Evolutionary conservation across 257 asterid species (phyloP).

Genomic region (Przewalskia tangutica): DNA sequence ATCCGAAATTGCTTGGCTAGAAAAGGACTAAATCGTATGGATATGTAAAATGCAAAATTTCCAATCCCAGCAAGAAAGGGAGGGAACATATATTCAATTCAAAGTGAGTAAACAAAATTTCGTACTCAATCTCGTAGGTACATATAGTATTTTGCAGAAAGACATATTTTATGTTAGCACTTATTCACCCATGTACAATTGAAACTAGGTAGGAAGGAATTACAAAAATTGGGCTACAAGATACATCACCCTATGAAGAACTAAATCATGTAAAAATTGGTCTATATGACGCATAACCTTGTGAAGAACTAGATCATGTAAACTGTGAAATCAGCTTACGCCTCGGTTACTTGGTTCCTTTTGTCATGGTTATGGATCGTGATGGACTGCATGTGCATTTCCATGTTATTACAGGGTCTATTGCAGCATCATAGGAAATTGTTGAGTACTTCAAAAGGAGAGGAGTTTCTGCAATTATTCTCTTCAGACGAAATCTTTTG

Average conservation of each 20-base stretch:
- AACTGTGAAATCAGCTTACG: not conserved
- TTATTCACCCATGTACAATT: not conserved
- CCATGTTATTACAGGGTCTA: conserved; percentile 53
- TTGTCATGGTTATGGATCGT: not conserved
- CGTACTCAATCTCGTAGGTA: not conserved
- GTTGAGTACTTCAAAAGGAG: conserved; percentile 59
- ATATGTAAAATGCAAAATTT: not conserved
- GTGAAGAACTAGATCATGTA: not conserved
- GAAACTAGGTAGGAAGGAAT: not conserved
- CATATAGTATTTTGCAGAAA: not conserved
- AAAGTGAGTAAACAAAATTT: not conserved
- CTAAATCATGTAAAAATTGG: not conserved
- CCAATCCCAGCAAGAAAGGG: not conserved
- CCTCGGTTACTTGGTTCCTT: not conserved
- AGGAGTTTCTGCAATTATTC: conserved; percentile 85
- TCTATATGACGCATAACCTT: not conserved
- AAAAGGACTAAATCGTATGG: not conserved
- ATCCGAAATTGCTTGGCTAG: not conserved
- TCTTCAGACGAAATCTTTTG: conserved; percentile 78
- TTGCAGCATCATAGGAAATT: conserved; percentile 67
- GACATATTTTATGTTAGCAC: not conserved
- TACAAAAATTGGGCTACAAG: not conserved
- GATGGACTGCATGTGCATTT: conserved; percentile 1
- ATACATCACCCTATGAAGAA: not conserved
- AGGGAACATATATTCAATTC: not conserved